Percentiles rank a stretch among this genome's conserved stretches.
Conservation (phyloP, 2,329 filamentous ascomycete genomes). For the Sphaerulina musiva region DNA sequence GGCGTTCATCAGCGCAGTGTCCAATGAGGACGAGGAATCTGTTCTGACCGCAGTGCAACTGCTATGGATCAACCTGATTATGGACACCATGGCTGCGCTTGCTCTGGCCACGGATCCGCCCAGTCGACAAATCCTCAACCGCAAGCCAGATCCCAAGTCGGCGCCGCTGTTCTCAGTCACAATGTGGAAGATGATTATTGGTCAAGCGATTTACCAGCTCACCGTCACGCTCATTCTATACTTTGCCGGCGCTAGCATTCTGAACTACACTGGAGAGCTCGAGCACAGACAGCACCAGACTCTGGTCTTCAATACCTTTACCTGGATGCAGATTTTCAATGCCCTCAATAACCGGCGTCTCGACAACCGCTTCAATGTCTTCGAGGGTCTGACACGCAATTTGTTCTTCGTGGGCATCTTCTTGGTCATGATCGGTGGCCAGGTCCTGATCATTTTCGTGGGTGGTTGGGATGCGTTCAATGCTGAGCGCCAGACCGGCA, state of each 20-base stretch:
- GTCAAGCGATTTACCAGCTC: conserved; percentile 84
- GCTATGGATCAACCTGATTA: conserved; percentile 94
- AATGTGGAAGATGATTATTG: conserved; percentile 99
- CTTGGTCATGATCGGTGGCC: conserved; percentile 77
- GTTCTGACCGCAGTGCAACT: conserved; percentile 85
- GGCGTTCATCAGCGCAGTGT: conserved; percentile 81
- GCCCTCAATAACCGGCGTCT: conserved; percentile 94
- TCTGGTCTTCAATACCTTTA: conserved; percentile 94
- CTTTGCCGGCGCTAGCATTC: conserved; percentile 60
- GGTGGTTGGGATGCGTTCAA: conserved; percentile 70
- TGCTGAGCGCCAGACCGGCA: conserved; percentile 61
- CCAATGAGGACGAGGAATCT: conserved; percentile 60
- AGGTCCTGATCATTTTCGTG: conserved; percentile 83
- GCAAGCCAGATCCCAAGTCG: conserved; percentile 70
- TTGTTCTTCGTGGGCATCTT: conserved; percentile 86
- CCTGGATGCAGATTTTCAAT: conserved; percentile 99
- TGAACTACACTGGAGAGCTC: conserved; percentile 46
- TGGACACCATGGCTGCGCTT: conserved; percentile 89
- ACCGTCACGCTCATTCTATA: conserved; percentile 72
- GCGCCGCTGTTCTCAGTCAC: conserved; percentile 73
- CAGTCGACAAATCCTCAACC: conserved; percentile 68
- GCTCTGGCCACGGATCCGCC: conserved; percentile 88
- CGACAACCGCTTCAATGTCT: conserved; percentile 93
- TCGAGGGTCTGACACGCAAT: conserved; percentile 79
- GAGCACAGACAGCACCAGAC: conserved; percentile 58